These are phyloP conservation scores for Talaromyces albobiverticillius DNA, from an alignment of 2,329 filamentous ascomycete species.

Conservation along the genomic window DNA sequence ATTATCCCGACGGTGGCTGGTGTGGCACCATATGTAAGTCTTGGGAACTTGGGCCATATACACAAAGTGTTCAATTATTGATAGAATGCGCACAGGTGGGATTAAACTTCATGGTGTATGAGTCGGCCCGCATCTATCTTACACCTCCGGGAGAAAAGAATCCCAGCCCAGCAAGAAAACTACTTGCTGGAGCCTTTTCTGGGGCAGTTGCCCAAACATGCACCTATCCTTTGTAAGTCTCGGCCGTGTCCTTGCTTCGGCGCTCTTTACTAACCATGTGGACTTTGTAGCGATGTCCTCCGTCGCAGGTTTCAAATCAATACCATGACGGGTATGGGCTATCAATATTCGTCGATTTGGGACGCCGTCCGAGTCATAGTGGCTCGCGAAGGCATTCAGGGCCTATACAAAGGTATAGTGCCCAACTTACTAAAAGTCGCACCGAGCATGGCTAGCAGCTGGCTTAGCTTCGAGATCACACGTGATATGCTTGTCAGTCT, in stretches of 20 bases:
- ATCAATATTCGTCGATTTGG: constrained; percentile 83
- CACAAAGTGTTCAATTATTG: constrained; percentile 1
- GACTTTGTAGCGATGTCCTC: constrained; percentile 69
- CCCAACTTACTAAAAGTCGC: constrained; percentile 96
- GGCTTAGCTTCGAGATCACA: constrained; percentile 94
- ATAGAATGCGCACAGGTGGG: constrained; percentile 62
- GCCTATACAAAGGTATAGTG: constrained; percentile 92
- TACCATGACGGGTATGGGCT: constrained; percentile 98
- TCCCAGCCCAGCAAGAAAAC: constrained; percentile 73
- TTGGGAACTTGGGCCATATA: constrained; percentile 1
- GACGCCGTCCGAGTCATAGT: constrained; percentile 83
- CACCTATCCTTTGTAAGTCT: constrained; percentile 90
- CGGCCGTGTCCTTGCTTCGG: background rate
- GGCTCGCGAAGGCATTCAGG: constrained; percentile 74
- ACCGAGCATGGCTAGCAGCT: constrained; percentile 97
- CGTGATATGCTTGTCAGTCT: constrained; percentile 76
- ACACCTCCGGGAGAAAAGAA: constrained; percentile 86
- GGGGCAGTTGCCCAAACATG: constrained; percentile 94
- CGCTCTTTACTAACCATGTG: constrained; percentile 11
- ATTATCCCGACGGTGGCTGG: constrained; percentile 92
- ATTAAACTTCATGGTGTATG: constrained; percentile 98
- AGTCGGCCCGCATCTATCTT: constrained; percentile 76
- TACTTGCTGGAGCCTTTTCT: constrained; percentile 88
- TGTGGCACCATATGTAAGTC: constrained; percentile 82
- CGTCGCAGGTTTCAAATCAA: constrained; percentile 96